phyloP scores from a whole-genome alignment of 306 rosid genomes.

The Citrullus colocynthis region DNA sequence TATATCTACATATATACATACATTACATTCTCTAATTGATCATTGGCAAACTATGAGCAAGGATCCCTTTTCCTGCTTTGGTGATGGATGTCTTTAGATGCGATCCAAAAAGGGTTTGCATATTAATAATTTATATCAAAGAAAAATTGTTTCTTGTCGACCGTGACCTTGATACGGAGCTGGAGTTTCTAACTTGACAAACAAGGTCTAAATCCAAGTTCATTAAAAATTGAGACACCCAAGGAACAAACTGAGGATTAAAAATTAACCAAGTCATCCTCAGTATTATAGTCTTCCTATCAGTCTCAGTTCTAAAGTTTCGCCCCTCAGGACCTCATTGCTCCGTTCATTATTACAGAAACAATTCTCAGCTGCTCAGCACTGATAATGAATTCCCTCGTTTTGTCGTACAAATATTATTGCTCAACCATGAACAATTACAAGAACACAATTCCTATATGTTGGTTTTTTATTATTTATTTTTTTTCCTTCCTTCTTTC shows the following conservation, averaged over 20 bases:
- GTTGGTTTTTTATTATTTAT: background rate
- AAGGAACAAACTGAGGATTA: background rate
- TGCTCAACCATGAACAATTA: background rate
- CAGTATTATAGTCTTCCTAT: background rate
- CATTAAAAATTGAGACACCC: background rate
- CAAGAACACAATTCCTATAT: background rate
- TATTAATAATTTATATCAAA: too few relatives aligned
- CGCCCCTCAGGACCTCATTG: background rate
- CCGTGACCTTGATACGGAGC: too few relatives aligned
- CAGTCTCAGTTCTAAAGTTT: background rate
- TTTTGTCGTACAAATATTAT: background rate
- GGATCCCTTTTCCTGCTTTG: too few relatives aligned
- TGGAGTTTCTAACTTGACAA: too few relatives aligned
- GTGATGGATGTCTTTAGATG: too few relatives aligned
- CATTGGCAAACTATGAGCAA: too few relatives aligned
- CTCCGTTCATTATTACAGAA: background rate
- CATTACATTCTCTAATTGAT: too few relatives aligned
- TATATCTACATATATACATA: too few relatives aligned
- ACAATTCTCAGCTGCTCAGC: background rate
- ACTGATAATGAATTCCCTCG: background rate
- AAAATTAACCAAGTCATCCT: background rate
- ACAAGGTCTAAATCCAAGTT: background rate
- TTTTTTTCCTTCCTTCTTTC: background rate
- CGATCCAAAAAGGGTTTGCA: too few relatives aligned
- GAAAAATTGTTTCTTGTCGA: too few relatives aligned